Evolutionary conservation across 768 basidiomycete genomes (phyloP).

Genomic region (Leccinum obscurum): DNA sequence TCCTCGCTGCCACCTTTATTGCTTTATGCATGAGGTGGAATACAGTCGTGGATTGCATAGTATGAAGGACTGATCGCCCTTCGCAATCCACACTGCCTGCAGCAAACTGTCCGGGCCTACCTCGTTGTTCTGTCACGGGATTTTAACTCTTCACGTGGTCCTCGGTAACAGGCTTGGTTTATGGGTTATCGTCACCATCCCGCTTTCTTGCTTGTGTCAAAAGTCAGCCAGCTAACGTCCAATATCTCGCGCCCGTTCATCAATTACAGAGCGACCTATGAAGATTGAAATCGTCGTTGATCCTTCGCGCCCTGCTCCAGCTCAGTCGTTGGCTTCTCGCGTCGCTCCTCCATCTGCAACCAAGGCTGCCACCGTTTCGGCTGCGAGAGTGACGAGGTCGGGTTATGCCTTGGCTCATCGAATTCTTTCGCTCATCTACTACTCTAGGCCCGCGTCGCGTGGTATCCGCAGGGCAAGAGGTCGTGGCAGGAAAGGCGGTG

Average conservation of each 20-base stretch:
- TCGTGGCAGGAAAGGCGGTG: conserved; percentile 44
- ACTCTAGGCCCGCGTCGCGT: conserved; percentile 33
- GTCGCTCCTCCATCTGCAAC: conserved; percentile 69
- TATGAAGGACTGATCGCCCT: conserved; percentile 32
- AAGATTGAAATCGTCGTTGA: conserved; percentile 98
- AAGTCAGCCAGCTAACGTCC: conserved; percentile 36
- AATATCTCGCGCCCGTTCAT: conserved; percentile 35
- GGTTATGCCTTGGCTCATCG: conserved; percentile 12
- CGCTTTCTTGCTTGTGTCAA: conserved; percentile 37
- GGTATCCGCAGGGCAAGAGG: conserved; percentile 51
- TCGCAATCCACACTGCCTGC: conserved; percentile 24
- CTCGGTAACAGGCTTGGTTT: conserved; percentile 26
- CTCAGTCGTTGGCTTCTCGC: conserved; percentile 74
- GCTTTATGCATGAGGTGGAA: conserved; percentile 20
- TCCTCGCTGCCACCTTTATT: conserved; percentile 27
- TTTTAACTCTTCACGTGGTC: conserved; percentile 16
- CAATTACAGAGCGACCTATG: conserved; percentile 87
- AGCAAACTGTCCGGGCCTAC: conserved; percentile 22
- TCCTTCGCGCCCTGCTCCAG: conserved; percentile 63
- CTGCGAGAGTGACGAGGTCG: conserved; percentile 37
- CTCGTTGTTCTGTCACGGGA: conserved; percentile 33
- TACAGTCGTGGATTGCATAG: conserved; percentile 20
- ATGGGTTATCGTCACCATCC: conserved; percentile 39
- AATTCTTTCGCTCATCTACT: conserved; percentile 5
- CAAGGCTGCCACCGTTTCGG: conserved; percentile 20